Evolutionary conservation across 2,329 filamentous ascomycete genomes (phyloP).

Genomic region (Neofusicoccum kwambonambiense): DNA sequence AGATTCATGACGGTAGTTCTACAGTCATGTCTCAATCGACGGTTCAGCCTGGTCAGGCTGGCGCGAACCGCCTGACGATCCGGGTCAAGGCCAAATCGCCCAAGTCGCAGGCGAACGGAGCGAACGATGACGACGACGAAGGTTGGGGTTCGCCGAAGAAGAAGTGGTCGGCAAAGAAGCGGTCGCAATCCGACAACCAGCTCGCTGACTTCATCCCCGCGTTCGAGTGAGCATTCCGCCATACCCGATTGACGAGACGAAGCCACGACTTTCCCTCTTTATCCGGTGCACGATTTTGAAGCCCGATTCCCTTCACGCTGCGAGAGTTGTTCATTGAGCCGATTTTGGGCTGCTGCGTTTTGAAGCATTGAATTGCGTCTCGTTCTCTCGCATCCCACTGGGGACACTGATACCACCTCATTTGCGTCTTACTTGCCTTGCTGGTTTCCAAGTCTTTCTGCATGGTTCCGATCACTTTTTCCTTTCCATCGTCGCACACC

Average conservation of each 20-base stretch:
- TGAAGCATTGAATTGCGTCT: slow-evolving; percentile 14
- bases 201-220: slow-evolving; percentile 16
- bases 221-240: slow-evolving; percentile 11
- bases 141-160: slow-evolving; percentile 17
- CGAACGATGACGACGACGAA: slow-evolving; percentile 12
- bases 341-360: slow-evolving; percentile 7
- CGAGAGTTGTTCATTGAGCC: slow-evolving; percentile 13
- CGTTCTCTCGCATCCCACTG: slow-evolving; percentile 7
- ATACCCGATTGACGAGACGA: slow-evolving; percentile 15
- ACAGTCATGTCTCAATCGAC: slow-evolving; percentile 17
- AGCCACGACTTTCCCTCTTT: slow-evolving; percentile 15
- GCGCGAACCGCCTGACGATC: slow-evolving; percentile 12
- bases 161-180: slow-evolving; percentile 15
- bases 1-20: slow-evolving; percentile 18
- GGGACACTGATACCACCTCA: slow-evolving; percentile 12
- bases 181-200: slow-evolving; percentile 8
- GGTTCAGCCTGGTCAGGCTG: slow-evolving; percentile 6
- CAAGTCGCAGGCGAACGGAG: neutral
- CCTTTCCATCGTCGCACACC: neutral
- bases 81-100: slow-evolving; percentile 12
- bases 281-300: slow-evolving; percentile 5
- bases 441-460: neutral
- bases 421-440: slow-evolving; percentile 13
- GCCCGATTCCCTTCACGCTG: neutral
- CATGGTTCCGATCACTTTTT: neutral